Base-by-base conservation (phyloP, 306 rosid species). In the Dicorynia guianensis region DNA sequence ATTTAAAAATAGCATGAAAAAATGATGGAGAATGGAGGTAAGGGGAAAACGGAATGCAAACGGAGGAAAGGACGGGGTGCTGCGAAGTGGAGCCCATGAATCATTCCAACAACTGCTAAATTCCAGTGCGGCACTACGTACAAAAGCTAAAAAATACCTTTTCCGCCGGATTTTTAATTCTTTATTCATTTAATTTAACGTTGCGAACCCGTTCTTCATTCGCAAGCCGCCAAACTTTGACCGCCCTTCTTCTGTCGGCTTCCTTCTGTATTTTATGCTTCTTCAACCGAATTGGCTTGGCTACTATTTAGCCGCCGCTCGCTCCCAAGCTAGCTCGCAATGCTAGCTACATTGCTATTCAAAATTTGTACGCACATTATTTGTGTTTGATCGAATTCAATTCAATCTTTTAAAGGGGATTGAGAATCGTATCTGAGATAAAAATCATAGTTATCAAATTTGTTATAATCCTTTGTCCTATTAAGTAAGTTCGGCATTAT, bases 181-280 rank as follows among this genome's bases (percentile, higher is more conserved):
- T 52, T 79, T 5, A 8, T 25, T 85, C 30, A 25, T 25, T 58
- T 70, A 20, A 83, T 63, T 69, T 71, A 79, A 86, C 84, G 90
- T 88, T 83, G 71, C 69, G 38, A 77, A 67, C 80, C 88, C 75
- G 85, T 80, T 87, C 86, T 81, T 83, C 78, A 71, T 76, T 80
- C 71, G 77, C 66, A 77, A 79, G 43, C 20, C 2, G 87, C 87
- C 92, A 87, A 84, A 86, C 47, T 48, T 47, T 77, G 84, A 87
- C 89, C 87, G 90, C 80, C 89, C 83, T 80, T 84, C 72, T 74
- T 81, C 48, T 93, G 95, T 87, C 78, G 10, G 57, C 72, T 89
- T 76, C 80, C 80, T 39, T 68, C 20, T 84, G 71, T 78, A 50
- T 34, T 77, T 52, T 75, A 17, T 65, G 71, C 9, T 62, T 59